A percentile compares a stretch with the other conserved stretches of the same genome.
Conservation (phyloP, 495 filamentous ascomycete species). For the Trichoderma asperelloides region DNA sequence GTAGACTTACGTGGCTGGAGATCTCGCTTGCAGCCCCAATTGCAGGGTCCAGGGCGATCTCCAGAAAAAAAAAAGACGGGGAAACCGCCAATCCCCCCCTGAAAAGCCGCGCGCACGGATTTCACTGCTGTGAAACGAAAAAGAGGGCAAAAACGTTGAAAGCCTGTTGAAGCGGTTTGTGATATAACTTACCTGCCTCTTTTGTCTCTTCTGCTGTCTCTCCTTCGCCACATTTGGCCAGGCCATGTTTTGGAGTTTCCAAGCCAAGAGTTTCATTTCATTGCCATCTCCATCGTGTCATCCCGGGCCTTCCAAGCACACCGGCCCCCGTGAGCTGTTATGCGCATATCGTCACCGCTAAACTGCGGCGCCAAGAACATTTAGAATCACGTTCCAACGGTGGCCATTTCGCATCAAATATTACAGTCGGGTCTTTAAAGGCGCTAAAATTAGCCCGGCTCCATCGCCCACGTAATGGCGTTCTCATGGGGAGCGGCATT, state of each 20-base stretch:
- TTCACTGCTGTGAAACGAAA: not conserved
- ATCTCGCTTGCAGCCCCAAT: slow-evolving; percentile 5
- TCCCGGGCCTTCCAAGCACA: not conserved
- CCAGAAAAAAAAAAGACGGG: not conserved
- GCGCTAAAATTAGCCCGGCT: not conserved
- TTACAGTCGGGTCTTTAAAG: not conserved
- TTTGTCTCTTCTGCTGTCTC: not conserved
- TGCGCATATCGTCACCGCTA: not conserved
- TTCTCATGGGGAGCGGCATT: not conserved
- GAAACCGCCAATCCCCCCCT: not conserved
- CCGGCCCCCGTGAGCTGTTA: not conserved
- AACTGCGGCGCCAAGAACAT: not conserved
- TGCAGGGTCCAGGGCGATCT: not conserved
- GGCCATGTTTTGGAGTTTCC: no score
- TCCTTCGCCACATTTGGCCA: no score
- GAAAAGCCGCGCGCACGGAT: not conserved
- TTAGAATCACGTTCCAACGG: not conserved
- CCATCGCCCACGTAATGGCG: slow-evolving; percentile 2
- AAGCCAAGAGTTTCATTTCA: no score
- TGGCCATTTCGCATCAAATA: slow-evolving; percentile 4
- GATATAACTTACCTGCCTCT: no score
- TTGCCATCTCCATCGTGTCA: not conserved
- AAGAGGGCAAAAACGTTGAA: not conserved
- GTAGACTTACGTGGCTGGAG: not conserved
- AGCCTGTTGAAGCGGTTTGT: no score